Evolutionary conservation across 2,329 filamentous ascomycete genomes (phyloP).

Genomic region (Cytospora piceae): DNA sequence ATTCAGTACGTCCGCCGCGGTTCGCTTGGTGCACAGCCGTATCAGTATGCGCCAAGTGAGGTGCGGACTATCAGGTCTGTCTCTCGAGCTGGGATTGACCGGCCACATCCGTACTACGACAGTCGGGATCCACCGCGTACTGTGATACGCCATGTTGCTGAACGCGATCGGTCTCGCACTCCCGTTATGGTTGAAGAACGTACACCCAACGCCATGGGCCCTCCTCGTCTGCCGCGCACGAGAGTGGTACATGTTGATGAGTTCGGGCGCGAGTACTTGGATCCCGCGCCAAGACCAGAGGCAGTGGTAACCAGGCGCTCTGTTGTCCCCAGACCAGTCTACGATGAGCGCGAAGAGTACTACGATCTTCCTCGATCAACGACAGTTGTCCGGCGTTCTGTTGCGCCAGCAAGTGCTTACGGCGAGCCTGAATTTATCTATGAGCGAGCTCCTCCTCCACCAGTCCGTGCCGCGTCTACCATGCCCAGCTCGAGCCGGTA

Average conservation of each 20-base stretch:
- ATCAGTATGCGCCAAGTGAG: conserved; percentile 45
- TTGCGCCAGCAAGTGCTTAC: conserved; percentile 48
- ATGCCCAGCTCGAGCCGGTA: conserved; percentile 51
- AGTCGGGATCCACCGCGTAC: conserved; percentile 48
- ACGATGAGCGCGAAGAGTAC: conserved; percentile 37
- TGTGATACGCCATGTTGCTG: conserved; percentile 53
- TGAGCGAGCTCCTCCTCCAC: conserved; percentile 58
- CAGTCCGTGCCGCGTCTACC: conserved; percentile 52
- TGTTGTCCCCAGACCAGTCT: conserved; percentile 47
- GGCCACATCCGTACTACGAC: conserved; percentile 50
- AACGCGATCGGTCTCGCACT: conserved; percentile 54
- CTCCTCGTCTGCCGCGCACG: conserved; percentile 57
- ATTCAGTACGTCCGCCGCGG: conserved; percentile 44
- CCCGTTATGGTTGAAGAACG: conserved; percentile 49
- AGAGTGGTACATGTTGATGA: conserved; percentile 76
- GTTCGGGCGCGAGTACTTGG: conserved; percentile 77
- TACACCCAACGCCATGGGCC: conserved; percentile 51
- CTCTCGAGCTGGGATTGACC: conserved; percentile 48
- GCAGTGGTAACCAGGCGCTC: conserved; percentile 53
- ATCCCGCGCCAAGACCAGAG: conserved; percentile 49
- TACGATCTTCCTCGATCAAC: conserved; percentile 29
- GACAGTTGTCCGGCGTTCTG: conserved; percentile 50
- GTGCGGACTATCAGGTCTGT: conserved; percentile 45
- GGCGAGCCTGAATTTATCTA: conserved; percentile 64
- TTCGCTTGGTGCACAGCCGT: conserved; percentile 43